phyloP scores from a whole-genome alignment of 2,329 filamentous ascomycete species.

The Colletotrichum magnum region DNA sequence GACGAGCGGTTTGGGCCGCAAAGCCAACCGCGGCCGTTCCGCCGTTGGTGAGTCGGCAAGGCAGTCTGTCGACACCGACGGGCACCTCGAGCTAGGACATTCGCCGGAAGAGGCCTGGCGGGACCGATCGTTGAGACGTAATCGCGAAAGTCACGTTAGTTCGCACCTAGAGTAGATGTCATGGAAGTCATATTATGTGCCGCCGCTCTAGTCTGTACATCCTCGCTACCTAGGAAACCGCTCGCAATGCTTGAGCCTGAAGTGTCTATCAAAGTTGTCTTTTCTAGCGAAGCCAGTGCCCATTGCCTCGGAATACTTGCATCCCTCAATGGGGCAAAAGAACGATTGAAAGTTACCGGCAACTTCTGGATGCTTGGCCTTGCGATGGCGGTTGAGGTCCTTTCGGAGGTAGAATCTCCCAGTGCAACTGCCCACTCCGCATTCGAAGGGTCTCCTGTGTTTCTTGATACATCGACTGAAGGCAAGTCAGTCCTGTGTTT shows the following conservation, averaged over 20 bases:
- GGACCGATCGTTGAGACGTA: too few species aligned
- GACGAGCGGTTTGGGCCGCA: slow-evolving; percentile 2
- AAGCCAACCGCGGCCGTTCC: too few species aligned
- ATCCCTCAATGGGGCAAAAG: slow-evolving; percentile 27
- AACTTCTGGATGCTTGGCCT: background rate
- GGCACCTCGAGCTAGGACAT: too few species aligned
- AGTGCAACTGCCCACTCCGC: slow-evolving; percentile 17
- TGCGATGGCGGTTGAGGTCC: slow-evolving; percentile 29
- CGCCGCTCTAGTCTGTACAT: background rate
- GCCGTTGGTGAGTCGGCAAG: too few species aligned
- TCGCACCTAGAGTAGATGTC: background rate
- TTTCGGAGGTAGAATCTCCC: slow-evolving; percentile 25
- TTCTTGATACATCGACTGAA: slow-evolving; percentile 8
- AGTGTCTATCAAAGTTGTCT: slow-evolving; percentile 10
- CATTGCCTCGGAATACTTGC: slow-evolving; percentile 14
- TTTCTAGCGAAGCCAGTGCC: slow-evolving; percentile 1
- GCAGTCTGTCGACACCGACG: too few species aligned
- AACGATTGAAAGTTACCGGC: background rate
- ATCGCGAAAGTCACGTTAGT: background rate
- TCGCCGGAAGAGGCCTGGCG: too few species aligned
- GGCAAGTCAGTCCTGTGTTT: background rate
- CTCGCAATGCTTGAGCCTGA: background rate
- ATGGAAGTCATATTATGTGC: background rate
- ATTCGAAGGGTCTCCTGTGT: slow-evolving; percentile 23
- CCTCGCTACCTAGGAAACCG: background rate